Evolutionary conservation across 495 filamentous ascomycete species (phyloP), one percentile per base, ranked within the genome.

Genomic region (Pseudotulostoma volvatum): DNA sequence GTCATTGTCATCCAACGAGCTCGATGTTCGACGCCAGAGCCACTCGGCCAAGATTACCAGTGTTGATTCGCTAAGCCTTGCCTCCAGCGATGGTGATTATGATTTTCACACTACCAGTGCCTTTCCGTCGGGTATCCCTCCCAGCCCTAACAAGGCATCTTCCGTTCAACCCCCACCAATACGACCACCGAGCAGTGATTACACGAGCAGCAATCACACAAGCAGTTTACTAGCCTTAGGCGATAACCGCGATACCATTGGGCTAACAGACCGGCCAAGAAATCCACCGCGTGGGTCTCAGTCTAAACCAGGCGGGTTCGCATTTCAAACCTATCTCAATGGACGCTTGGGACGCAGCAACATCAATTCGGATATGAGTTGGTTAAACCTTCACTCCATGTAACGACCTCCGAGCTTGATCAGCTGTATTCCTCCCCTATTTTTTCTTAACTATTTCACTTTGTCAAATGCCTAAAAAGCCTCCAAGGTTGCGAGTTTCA

Each of bases 361-460:
- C 31, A 38, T 56, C 45, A 63, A 66, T 40, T 58, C 63, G 18
- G 80, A 85, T 53, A 79, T 85, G 73, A 82, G 78, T 57, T 85
- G 80, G 80, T 56, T 85, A 30, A 84, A 84, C 51, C 55, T 85
- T 5, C 38, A 63, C 17, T 53, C 51, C 19, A 54, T 56, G 11
- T 52, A 50, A 40, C 64, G 41, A 55, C 19, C 15, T 19, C n/a
- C n/a, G n/a, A n/a, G n/a, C n/a, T n/a, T n/a, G n/a, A n/a, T n/a
- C n/a, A n/a, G n/a, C n/a, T n/a, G n/a, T n/a, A n/a, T n/a, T n/a
- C n/a, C n/a, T n/a, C n/a, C n/a, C n/a, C n/a, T n/a, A n/a, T n/a
- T n/a, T n/a, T n/a, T n/a, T n/a, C n/a, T n/a, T n/a, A n/a, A n/a
- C n/a, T n/a, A n/a, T n/a, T n/a, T n/a, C n/a, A n/a, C n/a, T n/a